phyloP scores from a whole-genome alignment of 495 filamentous ascomycete genomes.

The Penicillium turbatum region DNA sequence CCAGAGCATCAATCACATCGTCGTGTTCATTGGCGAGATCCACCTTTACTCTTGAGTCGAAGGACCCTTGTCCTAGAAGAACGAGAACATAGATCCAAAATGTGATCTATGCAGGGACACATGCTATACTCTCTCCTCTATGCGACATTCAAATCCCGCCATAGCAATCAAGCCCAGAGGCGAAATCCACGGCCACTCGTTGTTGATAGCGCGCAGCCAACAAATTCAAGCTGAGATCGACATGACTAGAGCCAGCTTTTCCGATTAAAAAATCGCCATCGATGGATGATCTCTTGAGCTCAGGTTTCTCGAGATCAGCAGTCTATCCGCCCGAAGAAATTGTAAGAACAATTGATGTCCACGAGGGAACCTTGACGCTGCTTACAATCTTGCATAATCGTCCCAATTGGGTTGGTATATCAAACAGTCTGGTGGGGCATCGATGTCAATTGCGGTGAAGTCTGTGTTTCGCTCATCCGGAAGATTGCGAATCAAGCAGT shows the following conservation, averaged over 20 bases:
- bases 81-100: background rate
- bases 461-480: background rate
- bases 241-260: background rate
- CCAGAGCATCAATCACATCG: background rate
- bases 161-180: background rate
- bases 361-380: background rate
- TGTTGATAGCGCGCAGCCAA: background rate
- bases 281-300: background rate
- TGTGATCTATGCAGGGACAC: background rate
- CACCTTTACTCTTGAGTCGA: background rate
- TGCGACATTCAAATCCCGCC: background rate
- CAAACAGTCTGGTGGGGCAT: conserved; percentile 13
- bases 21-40: background rate
- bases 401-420: background rate
- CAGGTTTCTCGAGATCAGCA: conserved; percentile 14
- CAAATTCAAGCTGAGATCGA: background rate
- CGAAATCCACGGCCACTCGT: background rate
- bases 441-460: background rate
- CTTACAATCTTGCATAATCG: conserved; percentile 4
- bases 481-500: background rate
- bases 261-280: conserved; percentile 8
- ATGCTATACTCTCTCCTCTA: background rate
- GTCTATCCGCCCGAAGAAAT: background rate
- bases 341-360: conserved; percentile 4
- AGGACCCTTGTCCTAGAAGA: background rate